Conservation (phyloP, 2,329 filamentous ascomycete genomes). For the Raffaelea ambrosiae region DNA sequence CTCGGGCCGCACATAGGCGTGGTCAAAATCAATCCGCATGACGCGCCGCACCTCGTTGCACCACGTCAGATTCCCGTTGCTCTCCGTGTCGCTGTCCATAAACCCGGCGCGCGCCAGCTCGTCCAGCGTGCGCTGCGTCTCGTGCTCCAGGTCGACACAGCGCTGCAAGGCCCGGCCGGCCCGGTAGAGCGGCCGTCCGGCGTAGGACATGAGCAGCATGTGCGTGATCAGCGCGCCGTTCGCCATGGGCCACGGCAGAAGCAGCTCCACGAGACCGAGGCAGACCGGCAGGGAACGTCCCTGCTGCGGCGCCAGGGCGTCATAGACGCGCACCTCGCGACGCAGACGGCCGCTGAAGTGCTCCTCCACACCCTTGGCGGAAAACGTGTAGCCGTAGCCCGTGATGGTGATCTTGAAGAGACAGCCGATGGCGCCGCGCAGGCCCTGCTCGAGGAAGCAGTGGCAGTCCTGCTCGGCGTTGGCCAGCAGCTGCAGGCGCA, state of each 20-base stretch:
- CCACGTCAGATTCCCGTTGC: slow-evolving; percentile 4
- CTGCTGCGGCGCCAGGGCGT: slow-evolving; percentile 6
- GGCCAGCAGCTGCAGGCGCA: slow-evolving; percentile 5
- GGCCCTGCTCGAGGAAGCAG: slow-evolving; percentile 1
- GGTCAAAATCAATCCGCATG: neutral
- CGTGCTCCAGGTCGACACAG: neutral
- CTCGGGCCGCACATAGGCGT: neutral
- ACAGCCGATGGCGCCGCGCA: slow-evolving; percentile 5
- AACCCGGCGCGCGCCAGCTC: neutral
- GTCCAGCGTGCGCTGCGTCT: slow-evolving; percentile 1
- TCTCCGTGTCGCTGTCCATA: slow-evolving; percentile 1
- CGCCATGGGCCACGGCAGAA: slow-evolving; percentile 1
- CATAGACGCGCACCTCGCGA: slow-evolving; percentile 9
- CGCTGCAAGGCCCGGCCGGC: neutral
- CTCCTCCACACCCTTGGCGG: slow-evolving; percentile 11
- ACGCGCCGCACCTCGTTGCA: neutral
- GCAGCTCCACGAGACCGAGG: slow-evolving; percentile 12
- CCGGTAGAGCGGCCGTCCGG: slow-evolving; percentile 3
- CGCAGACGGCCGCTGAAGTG: slow-evolving; percentile 5
- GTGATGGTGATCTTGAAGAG: slow-evolving; percentile 13
- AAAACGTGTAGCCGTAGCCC: slow-evolving; percentile 13
- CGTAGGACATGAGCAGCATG: slow-evolving; percentile 13
- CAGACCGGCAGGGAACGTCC: slow-evolving; percentile 10
- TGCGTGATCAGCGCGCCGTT: slow-evolving; percentile 5
- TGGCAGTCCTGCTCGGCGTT: slow-evolving; percentile 7